Conservation (phyloP, 192 early-diverging fungal genomes). For the Mortierella hygrophila region DNA sequence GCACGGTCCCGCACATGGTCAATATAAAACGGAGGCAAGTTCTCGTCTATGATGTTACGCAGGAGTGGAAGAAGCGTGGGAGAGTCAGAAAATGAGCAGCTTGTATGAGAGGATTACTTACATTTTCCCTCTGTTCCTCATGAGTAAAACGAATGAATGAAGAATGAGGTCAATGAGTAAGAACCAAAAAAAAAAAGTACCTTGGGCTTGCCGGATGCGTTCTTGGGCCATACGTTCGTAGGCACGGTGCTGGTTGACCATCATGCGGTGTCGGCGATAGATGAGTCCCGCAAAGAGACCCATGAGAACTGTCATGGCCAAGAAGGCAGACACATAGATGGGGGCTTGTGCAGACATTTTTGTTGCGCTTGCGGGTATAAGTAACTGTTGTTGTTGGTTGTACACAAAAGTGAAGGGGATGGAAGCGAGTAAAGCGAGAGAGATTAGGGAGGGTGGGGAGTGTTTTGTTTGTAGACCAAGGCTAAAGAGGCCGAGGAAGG, state of each 20-base stretch:
- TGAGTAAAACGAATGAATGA: neutral
- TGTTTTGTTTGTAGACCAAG: neutral
- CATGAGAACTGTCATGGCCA: constrained; percentile 10
- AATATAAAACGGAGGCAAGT: constrained; percentile 34
- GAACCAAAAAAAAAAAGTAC: neutral
- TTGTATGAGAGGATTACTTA: neutral
- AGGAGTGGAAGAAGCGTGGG: neutral
- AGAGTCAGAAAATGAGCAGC: neutral
- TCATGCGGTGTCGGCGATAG: constrained; percentile 6
- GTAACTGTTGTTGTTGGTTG: neutral
- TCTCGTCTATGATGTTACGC: constrained; percentile 9
- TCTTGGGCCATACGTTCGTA: constrained; percentile 1
- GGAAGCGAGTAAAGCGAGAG: neutral
- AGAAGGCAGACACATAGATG: constrained; percentile 14
- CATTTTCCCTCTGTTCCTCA: neutral
- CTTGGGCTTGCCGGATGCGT: constrained; percentile 4
- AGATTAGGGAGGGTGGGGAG: neutral
- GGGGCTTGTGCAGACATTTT: neutral
- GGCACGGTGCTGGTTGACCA: neutral
- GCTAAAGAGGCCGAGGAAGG: neutral
- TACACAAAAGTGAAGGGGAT: too few relatives aligned
- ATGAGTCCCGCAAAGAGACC: constrained; percentile 1
- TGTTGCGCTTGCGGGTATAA: neutral
- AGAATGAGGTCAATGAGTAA: neutral
- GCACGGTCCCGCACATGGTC: constrained; percentile 32